phyloP scores from a whole-genome alignment of 768 basidiomycete genomes.

The Cytidiella melzeri region DNA sequence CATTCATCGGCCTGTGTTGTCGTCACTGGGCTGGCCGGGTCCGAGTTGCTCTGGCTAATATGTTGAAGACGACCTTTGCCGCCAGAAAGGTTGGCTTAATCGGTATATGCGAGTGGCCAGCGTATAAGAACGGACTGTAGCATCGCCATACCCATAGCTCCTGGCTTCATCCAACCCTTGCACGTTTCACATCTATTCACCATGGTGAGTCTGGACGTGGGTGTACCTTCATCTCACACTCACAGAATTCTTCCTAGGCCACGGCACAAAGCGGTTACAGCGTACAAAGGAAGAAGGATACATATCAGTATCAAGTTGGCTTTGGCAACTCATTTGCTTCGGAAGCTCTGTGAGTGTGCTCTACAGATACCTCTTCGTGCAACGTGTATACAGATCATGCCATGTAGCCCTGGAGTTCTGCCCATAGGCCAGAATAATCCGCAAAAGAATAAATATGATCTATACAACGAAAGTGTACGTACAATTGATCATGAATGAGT shows the following conservation, averaged over 20 bases:
- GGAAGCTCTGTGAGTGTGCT: constrained; percentile 16
- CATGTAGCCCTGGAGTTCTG: constrained; percentile 44
- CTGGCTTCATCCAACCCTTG: too few species aligned
- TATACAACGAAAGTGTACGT: constrained; percentile 55
- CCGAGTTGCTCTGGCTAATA: too few species aligned
- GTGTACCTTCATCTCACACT: neutral
- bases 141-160: too few species aligned
- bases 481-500: too few species aligned
- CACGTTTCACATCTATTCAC: neutral
- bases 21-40: too few species aligned
- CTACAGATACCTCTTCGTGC: too few species aligned
- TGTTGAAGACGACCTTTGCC: too few species aligned
- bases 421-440: constrained; percentile 57
- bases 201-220: constrained; percentile 1
- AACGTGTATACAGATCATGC: too few species aligned
- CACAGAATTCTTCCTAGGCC: neutral
- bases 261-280: constrained; percentile 9
- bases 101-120: too few species aligned
- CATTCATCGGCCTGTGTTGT: too few species aligned
- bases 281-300: constrained; percentile 12
- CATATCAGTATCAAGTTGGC: constrained; percentile 25
- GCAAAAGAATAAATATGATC: constrained; percentile 55
- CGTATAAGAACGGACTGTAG: too few species aligned
- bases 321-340: constrained; percentile 24
- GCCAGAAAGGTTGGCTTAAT: too few species aligned